Base-by-base conservation (phyloP, 768 basidiomycete species). In the Botryobasidium botryosum region DNA sequence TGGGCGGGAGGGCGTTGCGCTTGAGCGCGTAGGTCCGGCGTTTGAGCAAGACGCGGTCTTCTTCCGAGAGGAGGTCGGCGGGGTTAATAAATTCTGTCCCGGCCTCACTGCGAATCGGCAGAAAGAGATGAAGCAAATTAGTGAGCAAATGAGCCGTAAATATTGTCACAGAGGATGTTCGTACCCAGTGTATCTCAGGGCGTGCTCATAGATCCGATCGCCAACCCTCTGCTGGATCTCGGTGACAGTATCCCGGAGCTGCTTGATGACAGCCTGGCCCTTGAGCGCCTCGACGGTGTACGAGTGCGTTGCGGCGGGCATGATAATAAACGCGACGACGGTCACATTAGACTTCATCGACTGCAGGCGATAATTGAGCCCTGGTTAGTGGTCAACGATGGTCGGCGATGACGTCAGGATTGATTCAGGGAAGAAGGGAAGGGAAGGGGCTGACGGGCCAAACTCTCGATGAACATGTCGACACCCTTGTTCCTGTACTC, bases 401-500 rank as follows among this genome's bases (percentile, higher is more conserved):
- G n/a, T n/a, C n/a, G n/a, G n/a, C n/a, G n/a, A n/a, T n/a, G n/a
- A n/a, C n/a, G n/a, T n/a, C n/a, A n/a, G n/a, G n/a, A n/a, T n/a
- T n/a, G n/a, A n/a, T n/a, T n/a, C n/a, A n/a, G n/a, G n/a, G n/a
- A n/a, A n/a, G n/a, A n/a, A n/a, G n/a, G n/a, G n/a, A n/a, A 24
- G 23, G 20, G 18, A n/a, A 21, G 21, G 41, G 5, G 59, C 64
- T 53, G 42, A 58, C 92, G 85, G 24, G 92, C 94, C 46, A 99
- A 75, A 15, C 81, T 72, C 64, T 99, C 94, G 53, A 99, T 92
- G 60, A 96, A 99, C 92, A 99, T 94, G 59, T 99, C 94, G 25
- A 97, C 90, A 45, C 94, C 94, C 67, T 99, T 99, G 68, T 99
- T 99, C 33, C 94, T 73, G 62, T 94, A 99, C 61, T 99, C 94